Evolutionary conservation across 164 flowering plant genomes (phyloP).

Genomic region (Nymphaea colorata): DNA sequence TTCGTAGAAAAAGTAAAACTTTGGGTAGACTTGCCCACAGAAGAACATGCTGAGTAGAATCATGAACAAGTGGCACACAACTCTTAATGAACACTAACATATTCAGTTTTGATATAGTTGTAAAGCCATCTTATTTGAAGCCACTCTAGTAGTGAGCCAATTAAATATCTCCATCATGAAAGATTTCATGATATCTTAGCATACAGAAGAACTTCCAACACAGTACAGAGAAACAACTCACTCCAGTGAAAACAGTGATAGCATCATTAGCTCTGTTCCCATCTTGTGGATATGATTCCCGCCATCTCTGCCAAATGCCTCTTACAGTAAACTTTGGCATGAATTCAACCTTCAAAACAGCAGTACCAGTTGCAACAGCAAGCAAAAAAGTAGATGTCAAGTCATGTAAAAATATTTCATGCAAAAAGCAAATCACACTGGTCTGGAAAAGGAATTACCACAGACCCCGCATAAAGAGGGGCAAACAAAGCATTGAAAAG

Average conservation of each 20-base stretch:
- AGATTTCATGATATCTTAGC: too few species aligned
- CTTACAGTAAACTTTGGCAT: slow-evolving; percentile 97
- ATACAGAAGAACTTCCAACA: too few species aligned
- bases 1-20: too few species aligned
- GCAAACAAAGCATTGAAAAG: slow-evolving; percentile 94
- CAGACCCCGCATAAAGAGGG: slow-evolving; percentile 90
- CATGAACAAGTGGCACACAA: not conserved
- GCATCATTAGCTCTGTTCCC: slow-evolving; percentile 49
- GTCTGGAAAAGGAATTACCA: slow-evolving; percentile 28
- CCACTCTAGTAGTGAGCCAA: not conserved
- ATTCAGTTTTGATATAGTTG: too few species aligned
- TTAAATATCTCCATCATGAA: too few species aligned
- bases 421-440: not conserved
- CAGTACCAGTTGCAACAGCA: slow-evolving; percentile 5
- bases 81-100: not conserved
- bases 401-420: not conserved
- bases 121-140: not conserved
- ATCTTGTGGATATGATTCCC: slow-evolving; percentile 80
- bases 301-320: slow-evolving; percentile 98
- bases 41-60: not conserved
- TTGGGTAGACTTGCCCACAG: not conserved
- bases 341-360: slow-evolving; percentile 74
- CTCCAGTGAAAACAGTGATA: slow-evolving; percentile 93
- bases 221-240: slow-evolving; percentile 23
- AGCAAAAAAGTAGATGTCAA: not conserved